phyloP scores from a whole-genome alignment of 257 asterid genomes.

The Scutellaria barbata region DNA sequence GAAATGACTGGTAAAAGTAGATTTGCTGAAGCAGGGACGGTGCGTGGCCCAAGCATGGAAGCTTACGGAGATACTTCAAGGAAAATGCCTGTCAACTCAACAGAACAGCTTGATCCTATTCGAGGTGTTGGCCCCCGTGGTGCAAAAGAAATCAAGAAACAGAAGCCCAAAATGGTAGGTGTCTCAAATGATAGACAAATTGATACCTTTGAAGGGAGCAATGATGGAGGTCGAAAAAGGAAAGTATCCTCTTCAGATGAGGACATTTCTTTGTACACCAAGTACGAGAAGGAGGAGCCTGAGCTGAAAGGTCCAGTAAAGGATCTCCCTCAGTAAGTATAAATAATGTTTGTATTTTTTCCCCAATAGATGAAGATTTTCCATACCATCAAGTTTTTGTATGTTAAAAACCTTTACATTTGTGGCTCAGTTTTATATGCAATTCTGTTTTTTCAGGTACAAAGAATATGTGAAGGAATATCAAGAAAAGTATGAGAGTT shows the following conservation, averaged over 20 bases:
- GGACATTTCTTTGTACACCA: constrained; percentile 60
- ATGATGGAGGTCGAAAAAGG: constrained; percentile 54
- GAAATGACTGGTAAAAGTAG: constrained; percentile 56
- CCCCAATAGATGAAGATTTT: constrained; percentile 21
- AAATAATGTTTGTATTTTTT: neutral
- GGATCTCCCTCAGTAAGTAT: constrained; percentile 77
- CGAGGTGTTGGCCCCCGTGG: constrained; percentile 50
- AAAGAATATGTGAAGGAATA: constrained; percentile 82
- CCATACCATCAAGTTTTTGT: constrained; percentile 19
- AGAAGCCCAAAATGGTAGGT: constrained; percentile 52
- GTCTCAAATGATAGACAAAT: constrained; percentile 58
- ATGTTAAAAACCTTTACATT: constrained; percentile 29
- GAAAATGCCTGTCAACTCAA: constrained; percentile 47
- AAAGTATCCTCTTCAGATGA: constrained; percentile 73
- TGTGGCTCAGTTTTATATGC: constrained; percentile 28
- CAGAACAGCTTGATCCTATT: constrained; percentile 55
- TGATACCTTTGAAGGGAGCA: constrained; percentile 60
- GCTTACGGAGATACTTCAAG: constrained; percentile 50
- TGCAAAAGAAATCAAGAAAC: constrained; percentile 62
- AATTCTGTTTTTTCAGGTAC: constrained; percentile 55
- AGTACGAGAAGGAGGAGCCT: constrained; percentile 87
- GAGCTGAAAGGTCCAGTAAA: constrained; percentile 83
- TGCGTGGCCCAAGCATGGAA: constrained; percentile 47
- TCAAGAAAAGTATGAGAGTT: constrained; percentile 78
- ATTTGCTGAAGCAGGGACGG: constrained; percentile 49